These are phyloP conservation scores for Macrophomina pseudophaseolina DNA, from an alignment of 2,329 filamentous ascomycete genomes.

Conservation along the genomic window DNA sequence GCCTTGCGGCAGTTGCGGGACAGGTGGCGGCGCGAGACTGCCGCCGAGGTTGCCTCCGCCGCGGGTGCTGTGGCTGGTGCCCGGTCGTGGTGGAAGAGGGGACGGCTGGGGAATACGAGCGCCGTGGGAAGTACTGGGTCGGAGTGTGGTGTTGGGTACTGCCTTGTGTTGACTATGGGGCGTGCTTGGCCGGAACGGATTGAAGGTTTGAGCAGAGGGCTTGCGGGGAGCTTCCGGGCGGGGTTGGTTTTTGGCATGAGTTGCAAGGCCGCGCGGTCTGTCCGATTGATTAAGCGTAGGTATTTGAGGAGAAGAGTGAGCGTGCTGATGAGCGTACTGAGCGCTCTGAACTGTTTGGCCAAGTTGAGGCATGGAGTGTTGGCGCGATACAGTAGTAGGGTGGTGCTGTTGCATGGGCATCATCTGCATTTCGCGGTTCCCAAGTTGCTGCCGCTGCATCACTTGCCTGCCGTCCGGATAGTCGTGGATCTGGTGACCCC, in stretches of 20 bases:
- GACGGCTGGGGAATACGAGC: too few species aligned
- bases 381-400: background rate
- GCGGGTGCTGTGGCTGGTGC: constrained; percentile 7
- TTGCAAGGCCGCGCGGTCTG: background rate
- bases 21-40: background rate
- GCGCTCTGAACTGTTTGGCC: background rate
- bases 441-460: background rate
- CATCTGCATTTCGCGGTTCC: background rate
- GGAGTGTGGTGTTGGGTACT: background rate
- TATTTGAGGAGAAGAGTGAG: background rate
- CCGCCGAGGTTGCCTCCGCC: background rate
- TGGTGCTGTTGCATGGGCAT: background rate
- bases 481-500: background rate
- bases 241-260: background rate
- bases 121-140: constrained; percentile 8
- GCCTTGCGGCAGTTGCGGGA: background rate
- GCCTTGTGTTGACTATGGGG: background rate
- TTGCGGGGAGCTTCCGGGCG: background rate
- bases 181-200: constrained; percentile 2
- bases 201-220: background rate
- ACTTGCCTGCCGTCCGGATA: background rate
- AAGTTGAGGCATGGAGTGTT: background rate
- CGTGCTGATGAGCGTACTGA: background rate
- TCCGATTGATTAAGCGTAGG: background rate
- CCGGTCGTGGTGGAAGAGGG: background rate